Evolutionary conservation across 805 yeast species (phyloP), one percentile per base, ranked within the genome.

Genomic region (Zygoascus flipseniorum): DNA sequence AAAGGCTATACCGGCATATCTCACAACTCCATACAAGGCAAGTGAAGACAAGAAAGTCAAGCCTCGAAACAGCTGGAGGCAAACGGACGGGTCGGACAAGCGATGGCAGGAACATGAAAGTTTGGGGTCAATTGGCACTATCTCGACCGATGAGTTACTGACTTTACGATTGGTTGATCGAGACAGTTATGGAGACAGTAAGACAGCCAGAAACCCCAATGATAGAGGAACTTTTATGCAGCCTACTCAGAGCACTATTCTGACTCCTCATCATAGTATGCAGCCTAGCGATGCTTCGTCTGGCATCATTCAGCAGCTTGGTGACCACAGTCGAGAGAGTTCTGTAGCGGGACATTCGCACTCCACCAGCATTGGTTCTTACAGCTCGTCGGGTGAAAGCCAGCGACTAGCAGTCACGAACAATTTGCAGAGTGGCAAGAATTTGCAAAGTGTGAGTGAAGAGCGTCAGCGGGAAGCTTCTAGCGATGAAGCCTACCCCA

Each of bases 111-210:
- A 79, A 47, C 79, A 92, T 65, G 82, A 79, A 37, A 84, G 95
- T 9, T 74, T 80, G 53, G 78, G 77, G 41, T 86, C 97, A 0
- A 62, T 85, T 54, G 89, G 89, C 28, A 89, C 96, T 0, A 90
- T 90, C 35, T 82, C 90, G 32, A 88, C 97, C 0, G 87, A 84
- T 50, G 92, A 88, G 45, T 76, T 89, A 47, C 76, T 89, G 63
- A 85, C 87, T 4, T 88, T 89, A 41, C 78, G 89, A 62, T 73
- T 89, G 43, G 89, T 86, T 2, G 86, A 84, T 41, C 55, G 48
- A 9, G 65, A 65, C 44, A 54, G 53, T 42, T 20, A 20, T 35
- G 52, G 23, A 32, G 32, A 16, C 18, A 50, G 42, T 23, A n/a
- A 11, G 16, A 35, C 13, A 8, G 20, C 44, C 18, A 16, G 20